Base-by-base conservation (phyloP, 2,329 filamentous ascomycete genomes). In the Rhinocladiella similis region DNA sequence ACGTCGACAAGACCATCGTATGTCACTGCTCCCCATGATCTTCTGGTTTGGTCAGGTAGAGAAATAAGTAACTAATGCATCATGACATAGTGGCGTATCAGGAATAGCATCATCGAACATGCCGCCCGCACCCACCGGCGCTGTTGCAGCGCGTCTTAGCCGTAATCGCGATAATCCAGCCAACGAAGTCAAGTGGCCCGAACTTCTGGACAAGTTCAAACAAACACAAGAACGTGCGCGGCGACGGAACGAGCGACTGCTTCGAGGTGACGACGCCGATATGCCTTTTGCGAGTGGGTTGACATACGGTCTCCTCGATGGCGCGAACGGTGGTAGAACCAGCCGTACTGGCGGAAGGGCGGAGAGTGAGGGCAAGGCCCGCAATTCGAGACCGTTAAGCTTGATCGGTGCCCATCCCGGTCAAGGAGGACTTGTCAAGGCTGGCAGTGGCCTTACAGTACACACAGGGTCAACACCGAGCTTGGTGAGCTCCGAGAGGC, bases 151-250 rank as follows among this genome's bases (percentile, higher is more conserved):
- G 12, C 58, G 61, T 5, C 52, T 61, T 16, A 50, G 25, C n/a
- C 59, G 61, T 20, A 61, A 45, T 16, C 59, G 61, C 41, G 61
- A 63, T 12, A 33, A 33, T 20, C 20, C 49, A 7, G 18, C 53
- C 7, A 60, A 42, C 53, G 85, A 84, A 52, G 96, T 99, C 65
- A 87, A 89, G 53, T 99, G 94, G 94, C 84, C 83, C 2, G 94
- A 99, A 66, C 80, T 99, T 35, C 81, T 99, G 4, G 94, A 99
- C 63, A 96, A 97, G 69, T 99, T 99, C 75, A 89, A 90, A 64
- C 84, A 82, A 50, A 93, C 95, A 1, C 94, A 99, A 69, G 94
- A 99, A 65, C 86, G 85, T 58, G 89, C 92, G 5, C 83, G 91
- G 53, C 55, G 64, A 10, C 54, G 65, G 7, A 63, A 63, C 46